A percentile compares a stretch with the other conserved stretches of the same genome.
These are phyloP conservation scores for Coemansia sp. DNA, from an alignment of 192 early-diverging fungal species.

Conservation along the genomic window DNA sequence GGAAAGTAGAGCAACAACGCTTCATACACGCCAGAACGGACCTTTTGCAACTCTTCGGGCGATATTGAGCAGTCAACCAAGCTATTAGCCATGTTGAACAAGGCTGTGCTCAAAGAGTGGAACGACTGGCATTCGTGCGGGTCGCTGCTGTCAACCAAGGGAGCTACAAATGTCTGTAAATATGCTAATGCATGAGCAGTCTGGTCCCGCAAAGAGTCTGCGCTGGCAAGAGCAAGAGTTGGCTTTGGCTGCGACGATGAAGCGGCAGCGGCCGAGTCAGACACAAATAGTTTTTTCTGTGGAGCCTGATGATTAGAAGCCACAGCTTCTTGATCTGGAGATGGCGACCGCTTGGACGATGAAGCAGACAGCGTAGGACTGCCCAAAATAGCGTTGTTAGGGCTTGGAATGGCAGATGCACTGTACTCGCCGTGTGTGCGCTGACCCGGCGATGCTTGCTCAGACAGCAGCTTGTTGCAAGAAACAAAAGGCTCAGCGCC, in stretches of 20 bases:
- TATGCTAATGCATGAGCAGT: slow-evolving; percentile 70
- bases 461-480: background rate
- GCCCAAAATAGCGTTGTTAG: slow-evolving; percentile 23
- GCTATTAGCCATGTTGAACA: slow-evolving; percentile 32
- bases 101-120: slow-evolving; percentile 48
- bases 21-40: slow-evolving; percentile 30
- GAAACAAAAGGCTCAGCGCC: slow-evolving; percentile 11
- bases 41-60: slow-evolving; percentile 25
- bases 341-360: slow-evolving; percentile 11
- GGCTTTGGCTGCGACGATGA: background rate
- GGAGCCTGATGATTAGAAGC: slow-evolving; percentile 7
- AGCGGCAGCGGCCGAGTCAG: background rate
- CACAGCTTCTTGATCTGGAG: background rate
- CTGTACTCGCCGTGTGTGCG: slow-evolving; percentile 16
- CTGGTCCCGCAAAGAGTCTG: background rate
- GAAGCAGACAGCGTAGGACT: slow-evolving; percentile 10
- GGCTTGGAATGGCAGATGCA: slow-evolving; percentile 50
- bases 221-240: background rate
- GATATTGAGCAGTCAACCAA: background rate
- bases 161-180: slow-evolving; percentile 69
- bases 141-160: slow-evolving; percentile 67
- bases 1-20: slow-evolving; percentile 44
- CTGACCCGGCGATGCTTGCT: background rate
- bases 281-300: slow-evolving; percentile 7
- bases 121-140: slow-evolving; percentile 35